Evolutionary conservation across 352 stramenopile genomes (phyloP), one percentile per base, ranked within the genome.

Genomic region (Globisporangium acanthophoron): DNA sequence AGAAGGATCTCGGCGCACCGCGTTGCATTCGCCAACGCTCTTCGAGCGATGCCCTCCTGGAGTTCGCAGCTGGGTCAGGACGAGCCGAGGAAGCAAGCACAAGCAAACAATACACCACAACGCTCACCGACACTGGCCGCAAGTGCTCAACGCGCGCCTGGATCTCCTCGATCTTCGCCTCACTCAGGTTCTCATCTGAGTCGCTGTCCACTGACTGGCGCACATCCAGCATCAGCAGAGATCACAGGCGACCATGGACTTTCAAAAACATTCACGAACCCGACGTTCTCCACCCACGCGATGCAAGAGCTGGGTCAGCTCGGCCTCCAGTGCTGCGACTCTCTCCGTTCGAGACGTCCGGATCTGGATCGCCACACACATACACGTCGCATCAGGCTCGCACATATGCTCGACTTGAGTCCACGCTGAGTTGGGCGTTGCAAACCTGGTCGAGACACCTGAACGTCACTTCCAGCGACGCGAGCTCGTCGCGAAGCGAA

Each of bases 381-480:
- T 16, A 47, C 47, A 52, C 21, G n/a, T 1, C 9, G 33, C 33
- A 11, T 37, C 33, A 37, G 24, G 24, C 1, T 27, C 33, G 0
- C 33, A 37, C 33, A 11, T 6, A 37, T 37, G 6, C 33, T 6
- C 5, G 33, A 27, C 33, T 20, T 27, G 24, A 27, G 24, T 27
- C 24, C 24, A 27, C 24, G 24, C 24, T 27, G 24, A 8, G 3
- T 5, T 1, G 16, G 35, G 12, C 39, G 5, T 20, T 16, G 15
- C 18, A 20, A 31, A 82, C 73, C 57, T 67, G 70, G 20, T 78
- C 60, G 4, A 83, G 46, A 37, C 71, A 73, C 18, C 74, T 67
- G 37, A 68, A 70, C 40, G 79, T 73, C 44, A 75, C 64, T 52
- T 78, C 66, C 33, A 83, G 49, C 15, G 66, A 58, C 13, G 62